Evolutionary conservation across 768 basidiomycete genomes (phyloP).

Genomic region (Cystofilobasidium ferigula): DNA sequence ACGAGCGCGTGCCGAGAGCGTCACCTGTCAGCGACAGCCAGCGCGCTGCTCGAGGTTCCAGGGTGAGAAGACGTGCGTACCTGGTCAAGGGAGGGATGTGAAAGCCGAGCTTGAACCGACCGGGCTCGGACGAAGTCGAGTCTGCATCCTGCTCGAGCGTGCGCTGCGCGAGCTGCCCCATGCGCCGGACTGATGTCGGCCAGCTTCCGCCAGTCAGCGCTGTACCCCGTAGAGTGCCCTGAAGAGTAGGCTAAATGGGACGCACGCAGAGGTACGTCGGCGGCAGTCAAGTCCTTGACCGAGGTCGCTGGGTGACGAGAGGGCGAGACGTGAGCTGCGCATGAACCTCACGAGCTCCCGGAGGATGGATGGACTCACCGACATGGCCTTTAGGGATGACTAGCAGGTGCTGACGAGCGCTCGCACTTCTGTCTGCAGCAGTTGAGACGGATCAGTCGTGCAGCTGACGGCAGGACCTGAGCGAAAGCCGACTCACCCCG

Average conservation of each 20-base stretch:
- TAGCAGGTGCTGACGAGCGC: slow-evolving; percentile 11
- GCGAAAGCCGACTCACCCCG: not conserved
- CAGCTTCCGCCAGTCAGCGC: not conserved
- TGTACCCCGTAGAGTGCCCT: not conserved
- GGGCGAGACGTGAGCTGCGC: not conserved
- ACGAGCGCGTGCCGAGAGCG: not conserved
- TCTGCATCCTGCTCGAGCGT: slow-evolving; percentile 1
- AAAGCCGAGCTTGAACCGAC: slow-evolving; percentile 7
- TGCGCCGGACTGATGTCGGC: not conserved
- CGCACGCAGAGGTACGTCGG: slow-evolving; percentile 7
- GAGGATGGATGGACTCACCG: not conserved
- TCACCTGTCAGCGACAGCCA: not conserved
- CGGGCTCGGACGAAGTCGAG: not conserved
- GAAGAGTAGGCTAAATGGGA: not conserved
- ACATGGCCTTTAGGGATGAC: slow-evolving; percentile 14
- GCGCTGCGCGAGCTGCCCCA: slow-evolving; percentile 3
- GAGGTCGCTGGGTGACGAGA: not conserved
- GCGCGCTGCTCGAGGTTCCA: no score
- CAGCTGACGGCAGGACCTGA: not conserved
- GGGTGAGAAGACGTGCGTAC: no score
- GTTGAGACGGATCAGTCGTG: not conserved
- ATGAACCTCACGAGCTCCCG: not conserved
- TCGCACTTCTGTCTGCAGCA: slow-evolving; percentile 1
- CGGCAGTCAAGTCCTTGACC: not conserved
- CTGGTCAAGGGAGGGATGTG: slow-evolving; percentile 16